Evolutionary conservation across 148 eudicot genomes (phyloP).

Genomic region (Amaranthus cruentus): DNA sequence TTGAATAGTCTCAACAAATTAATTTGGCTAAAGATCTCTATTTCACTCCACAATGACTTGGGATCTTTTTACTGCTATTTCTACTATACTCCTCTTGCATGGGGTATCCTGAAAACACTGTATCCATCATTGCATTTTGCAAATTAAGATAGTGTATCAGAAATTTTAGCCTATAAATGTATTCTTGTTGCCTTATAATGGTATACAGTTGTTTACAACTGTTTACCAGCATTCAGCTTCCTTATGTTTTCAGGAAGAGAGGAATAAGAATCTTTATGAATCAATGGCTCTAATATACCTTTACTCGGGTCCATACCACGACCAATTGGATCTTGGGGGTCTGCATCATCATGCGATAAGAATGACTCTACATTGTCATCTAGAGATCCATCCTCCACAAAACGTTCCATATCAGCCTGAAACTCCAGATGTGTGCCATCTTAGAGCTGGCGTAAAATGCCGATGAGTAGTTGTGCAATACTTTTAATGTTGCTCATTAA

Average conservation of each 20-base stretch:
- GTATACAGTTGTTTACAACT: not conserved
- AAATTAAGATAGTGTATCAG: too few relatives aligned
- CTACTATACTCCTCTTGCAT: too few relatives aligned
- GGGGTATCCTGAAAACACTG: too few relatives aligned
- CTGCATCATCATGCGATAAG: conserved; percentile 84
- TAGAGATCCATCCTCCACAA: conserved; percentile 89
- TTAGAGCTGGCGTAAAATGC: conserved; percentile 48
- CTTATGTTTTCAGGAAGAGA: not conserved
- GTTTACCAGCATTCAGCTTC: not conserved
- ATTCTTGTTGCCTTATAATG: not conserved
- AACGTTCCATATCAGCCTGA: conserved; percentile 87
- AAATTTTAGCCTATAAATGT: too few relatives aligned
- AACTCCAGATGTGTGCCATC: conserved; percentile 59
- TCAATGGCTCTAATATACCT: conserved; percentile 38
- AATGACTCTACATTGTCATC: conserved; percentile 93
- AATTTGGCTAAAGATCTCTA: too few relatives aligned
- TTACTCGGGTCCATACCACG: conserved; percentile 79
- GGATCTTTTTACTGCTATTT: too few relatives aligned
- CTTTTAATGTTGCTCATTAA: not conserved
- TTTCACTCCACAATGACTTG: too few relatives aligned
- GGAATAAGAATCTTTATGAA: not conserved
- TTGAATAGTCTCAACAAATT: not conserved
- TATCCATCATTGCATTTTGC: too few relatives aligned
- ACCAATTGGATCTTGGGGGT: conserved; percentile 60
- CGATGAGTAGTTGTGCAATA: conserved; percentile 26